Evolutionary conservation across 2,329 filamentous ascomycete genomes (phyloP), one percentile per base, ranked within the genome.

Genomic region (Bipolaris bicolor): DNA sequence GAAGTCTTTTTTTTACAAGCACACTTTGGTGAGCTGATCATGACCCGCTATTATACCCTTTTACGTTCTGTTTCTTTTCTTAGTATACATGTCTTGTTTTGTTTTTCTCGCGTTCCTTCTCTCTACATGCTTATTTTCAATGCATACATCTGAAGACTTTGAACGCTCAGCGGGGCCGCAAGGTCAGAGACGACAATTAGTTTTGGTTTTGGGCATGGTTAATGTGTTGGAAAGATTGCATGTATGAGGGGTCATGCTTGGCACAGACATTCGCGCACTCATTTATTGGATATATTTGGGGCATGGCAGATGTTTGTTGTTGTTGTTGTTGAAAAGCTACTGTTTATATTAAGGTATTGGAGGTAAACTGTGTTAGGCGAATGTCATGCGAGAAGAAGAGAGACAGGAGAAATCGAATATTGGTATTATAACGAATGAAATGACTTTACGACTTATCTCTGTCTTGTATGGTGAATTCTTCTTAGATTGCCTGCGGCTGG

Each of bases 11-110:
- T 18, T 41, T 29, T 29, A 29, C 9, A 37, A 11, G 49, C 61
- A 47, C 49, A 50, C 46, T 24, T 59, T 45, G 45, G 49, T 51
- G 39, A 45, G 47, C 52, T 62, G 47, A 59, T 68, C 58, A 68
- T 63, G 67, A 65, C 61, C 54, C 52, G 57, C 50, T 60, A 67
- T 67, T 70, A 72, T 72, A 71, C 69, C 69, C 69, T 71, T 68
- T 57, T 48, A 48, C 54, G 56, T 66, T 54, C 36, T 49, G 40
- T 52, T 49, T 45, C 48, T 47, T 47, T 53, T 45, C 24, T 36
- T 37, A 36, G 24, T 34, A 45, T 48, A 47, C 34, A 43, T 55
- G 53, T 47, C 47, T 52, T 56, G 36, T 58, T 58, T 59, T 49
- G 49, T 60, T 33, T 46, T 43, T 52, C 26, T 29, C 41, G 43